These are phyloP conservation scores for Colletotrichum agaves DNA, from an alignment of 2,329 filamentous ascomycete genomes.

Conservation along the genomic window DNA sequence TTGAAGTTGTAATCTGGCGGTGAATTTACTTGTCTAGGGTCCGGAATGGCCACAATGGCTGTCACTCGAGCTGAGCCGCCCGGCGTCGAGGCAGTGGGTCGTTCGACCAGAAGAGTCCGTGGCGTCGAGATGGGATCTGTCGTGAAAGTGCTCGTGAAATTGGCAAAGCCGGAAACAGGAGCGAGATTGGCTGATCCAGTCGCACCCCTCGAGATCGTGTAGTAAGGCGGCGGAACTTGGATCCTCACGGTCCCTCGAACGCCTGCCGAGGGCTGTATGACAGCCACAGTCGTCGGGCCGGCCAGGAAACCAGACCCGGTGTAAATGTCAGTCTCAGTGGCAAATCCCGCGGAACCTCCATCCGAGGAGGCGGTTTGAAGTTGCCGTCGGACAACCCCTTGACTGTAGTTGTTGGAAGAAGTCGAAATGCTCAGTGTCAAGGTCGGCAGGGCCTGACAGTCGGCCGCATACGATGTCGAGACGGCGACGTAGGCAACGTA, in stretches of 20 bases:
- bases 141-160: constrained; percentile 22
- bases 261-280: neutral
- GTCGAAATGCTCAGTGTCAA: neutral
- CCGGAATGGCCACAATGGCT: constrained; percentile 23
- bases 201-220: constrained; percentile 14
- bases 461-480: constrained; percentile 28
- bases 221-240: constrained; percentile 25
- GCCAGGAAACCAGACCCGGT: no score
- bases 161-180: neutral
- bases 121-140: constrained; percentile 14
- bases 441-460: constrained; percentile 13
- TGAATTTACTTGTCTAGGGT: neutral
- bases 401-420: neutral
- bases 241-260: constrained; percentile 6
- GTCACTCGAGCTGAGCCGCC: constrained; percentile 14
- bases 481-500: constrained; percentile 32
- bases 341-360: no score
- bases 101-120: constrained; percentile 21
- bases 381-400: neutral
- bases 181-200: neutral
- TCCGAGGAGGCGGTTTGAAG: neutral
- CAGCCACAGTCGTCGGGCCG: constrained; percentile 19
- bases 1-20: neutral
- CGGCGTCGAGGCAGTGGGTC: constrained; percentile 23
- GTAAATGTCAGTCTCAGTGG: no score